phyloP scores from a whole-genome alignment of 2,329 filamentous ascomycete species.

The Metarhizium brunneum region DNA sequence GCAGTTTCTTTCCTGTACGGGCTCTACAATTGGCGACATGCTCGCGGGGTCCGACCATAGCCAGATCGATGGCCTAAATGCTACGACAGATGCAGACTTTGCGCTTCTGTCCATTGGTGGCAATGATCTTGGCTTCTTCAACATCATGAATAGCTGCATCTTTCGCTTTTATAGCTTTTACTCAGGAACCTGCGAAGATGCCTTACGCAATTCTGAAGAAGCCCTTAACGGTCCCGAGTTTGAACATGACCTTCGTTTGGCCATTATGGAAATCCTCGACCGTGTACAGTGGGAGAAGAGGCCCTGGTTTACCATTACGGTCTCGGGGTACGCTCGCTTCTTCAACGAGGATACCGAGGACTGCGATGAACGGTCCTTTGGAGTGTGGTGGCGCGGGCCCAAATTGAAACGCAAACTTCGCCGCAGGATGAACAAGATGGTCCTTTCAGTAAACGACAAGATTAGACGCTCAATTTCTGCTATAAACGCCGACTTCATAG shows the following conservation, averaged over 20 bases:
- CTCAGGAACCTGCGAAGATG: conserved; percentile 34
- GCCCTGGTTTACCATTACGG: conserved; percentile 31
- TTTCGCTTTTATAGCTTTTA: conserved; percentile 41
- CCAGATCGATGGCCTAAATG: conserved; percentile 33
- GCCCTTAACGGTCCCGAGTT: conserved; percentile 26
- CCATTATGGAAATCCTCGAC: conserved; percentile 34
- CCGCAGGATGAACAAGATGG: conserved; percentile 33
- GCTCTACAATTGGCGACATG: conserved; percentile 31
- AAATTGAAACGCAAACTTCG: conserved; percentile 30
- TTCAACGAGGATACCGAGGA: conserved; percentile 34
- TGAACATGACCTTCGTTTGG: conserved; percentile 27
- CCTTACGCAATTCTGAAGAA: conserved; percentile 24
- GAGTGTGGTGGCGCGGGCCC: conserved; percentile 35
- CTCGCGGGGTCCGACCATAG: conserved; percentile 25
- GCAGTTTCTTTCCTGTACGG: conserved; percentile 38
- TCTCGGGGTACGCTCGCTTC: conserved; percentile 39
- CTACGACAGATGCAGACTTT: conserved; percentile 28
- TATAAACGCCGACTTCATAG: conserved; percentile 28
- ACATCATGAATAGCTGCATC: conserved; percentile 40
- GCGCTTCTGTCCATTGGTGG: conserved; percentile 37
- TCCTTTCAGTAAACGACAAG: conserved; percentile 31
- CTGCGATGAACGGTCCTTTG: conserved; percentile 35
- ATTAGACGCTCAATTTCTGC: conserved; percentile 23
- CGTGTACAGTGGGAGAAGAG: conserved; percentile 33
- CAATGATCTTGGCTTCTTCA: conserved; percentile 40